These are phyloP conservation scores for Waltergamsia citrina DNA, from an alignment of 2,329 filamentous ascomycete genomes.

Conservation along the genomic window DNA sequence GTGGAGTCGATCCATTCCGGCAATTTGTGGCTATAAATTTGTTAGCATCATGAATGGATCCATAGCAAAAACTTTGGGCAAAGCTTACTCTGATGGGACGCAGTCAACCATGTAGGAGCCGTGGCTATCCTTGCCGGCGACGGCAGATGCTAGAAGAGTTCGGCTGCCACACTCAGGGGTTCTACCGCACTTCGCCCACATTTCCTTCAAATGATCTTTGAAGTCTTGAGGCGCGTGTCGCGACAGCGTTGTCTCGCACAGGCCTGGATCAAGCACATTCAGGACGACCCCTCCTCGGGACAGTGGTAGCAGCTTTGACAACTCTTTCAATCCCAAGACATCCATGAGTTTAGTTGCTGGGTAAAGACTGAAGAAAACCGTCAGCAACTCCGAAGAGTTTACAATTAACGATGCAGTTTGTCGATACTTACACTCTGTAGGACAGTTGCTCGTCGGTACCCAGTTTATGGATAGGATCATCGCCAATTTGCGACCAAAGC, in stretches of 20 bases:
- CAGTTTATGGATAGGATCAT: no score
- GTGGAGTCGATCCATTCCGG: slow-evolving; percentile 8
- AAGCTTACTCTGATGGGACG: slow-evolving; percentile 16
- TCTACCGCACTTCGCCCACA: slow-evolving; percentile 1
- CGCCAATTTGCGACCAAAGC: no score
- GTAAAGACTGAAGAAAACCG: no score
- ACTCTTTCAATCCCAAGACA: slow-evolving; percentile 13
- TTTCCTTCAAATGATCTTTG: background rate
- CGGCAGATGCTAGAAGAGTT: slow-evolving; percentile 14
- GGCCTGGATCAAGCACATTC: slow-evolving; percentile 18
- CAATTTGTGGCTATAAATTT: slow-evolving; percentile 12
- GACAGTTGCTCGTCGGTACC: no score
- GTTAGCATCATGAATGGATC: no score
- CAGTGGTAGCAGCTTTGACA: slow-evolving; percentile 14
- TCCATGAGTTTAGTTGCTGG: slow-evolving; percentile 19
- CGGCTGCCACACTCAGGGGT: slow-evolving; percentile 16
- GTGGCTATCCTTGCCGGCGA: slow-evolving; percentile 15
- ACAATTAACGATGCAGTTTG: slow-evolving; percentile 1
- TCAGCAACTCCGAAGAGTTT: no score
- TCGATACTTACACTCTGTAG: slow-evolving; percentile 1
- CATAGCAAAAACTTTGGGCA: no score
- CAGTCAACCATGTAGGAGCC: slow-evolving; percentile 14
- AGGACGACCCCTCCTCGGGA: slow-evolving; percentile 17
- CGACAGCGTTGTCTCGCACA: slow-evolving; percentile 14
- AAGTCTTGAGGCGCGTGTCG: slow-evolving; percentile 2